Conservation (phyloP, 768 basidiomycete genomes). For the Mycena alexandri region DNA sequence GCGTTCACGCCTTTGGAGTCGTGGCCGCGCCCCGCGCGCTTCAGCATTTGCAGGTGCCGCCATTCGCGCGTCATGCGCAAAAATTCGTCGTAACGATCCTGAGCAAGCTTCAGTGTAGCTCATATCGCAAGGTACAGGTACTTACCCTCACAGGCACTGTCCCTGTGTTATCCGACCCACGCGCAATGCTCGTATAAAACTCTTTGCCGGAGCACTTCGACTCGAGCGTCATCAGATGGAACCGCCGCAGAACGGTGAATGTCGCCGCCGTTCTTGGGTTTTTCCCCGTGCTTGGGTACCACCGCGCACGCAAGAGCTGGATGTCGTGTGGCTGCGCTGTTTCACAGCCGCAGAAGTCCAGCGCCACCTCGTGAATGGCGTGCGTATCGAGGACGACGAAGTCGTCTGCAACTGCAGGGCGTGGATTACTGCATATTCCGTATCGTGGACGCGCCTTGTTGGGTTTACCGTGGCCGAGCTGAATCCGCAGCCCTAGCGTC, state of each 20-base stretch:
- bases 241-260: constrained; percentile 1
- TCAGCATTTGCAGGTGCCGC: constrained; percentile 38
- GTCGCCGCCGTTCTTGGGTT: constrained; percentile 8
- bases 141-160: constrained; percentile 5
- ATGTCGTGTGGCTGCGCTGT: constrained; percentile 13
- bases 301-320: constrained; percentile 24
- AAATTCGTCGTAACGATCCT: constrained; percentile 40
- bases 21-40: constrained; percentile 37
- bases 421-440: neutral
- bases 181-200: constrained; percentile 7
- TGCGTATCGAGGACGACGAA: constrained; percentile 26
- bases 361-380: constrained; percentile 24
- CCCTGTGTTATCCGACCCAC: constrained; percentile 11
- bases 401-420: constrained; percentile 10
- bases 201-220: constrained; percentile 9
- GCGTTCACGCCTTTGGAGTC: neutral
- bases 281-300: constrained; percentile 29
- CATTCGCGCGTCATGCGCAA: constrained; percentile 34
- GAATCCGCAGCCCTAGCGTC: constrained; percentile 35
- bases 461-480: constrained; percentile 29
- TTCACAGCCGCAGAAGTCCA: constrained; percentile 35
- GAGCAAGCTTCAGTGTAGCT: neutral
- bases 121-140: neutral
- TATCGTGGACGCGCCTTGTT: neutral
- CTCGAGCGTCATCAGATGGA: constrained; percentile 8